These are phyloP conservation scores for Pseudopithomyces maydicus DNA, from an alignment of 2,329 filamentous ascomycete species.

Conservation along the genomic window DNA sequence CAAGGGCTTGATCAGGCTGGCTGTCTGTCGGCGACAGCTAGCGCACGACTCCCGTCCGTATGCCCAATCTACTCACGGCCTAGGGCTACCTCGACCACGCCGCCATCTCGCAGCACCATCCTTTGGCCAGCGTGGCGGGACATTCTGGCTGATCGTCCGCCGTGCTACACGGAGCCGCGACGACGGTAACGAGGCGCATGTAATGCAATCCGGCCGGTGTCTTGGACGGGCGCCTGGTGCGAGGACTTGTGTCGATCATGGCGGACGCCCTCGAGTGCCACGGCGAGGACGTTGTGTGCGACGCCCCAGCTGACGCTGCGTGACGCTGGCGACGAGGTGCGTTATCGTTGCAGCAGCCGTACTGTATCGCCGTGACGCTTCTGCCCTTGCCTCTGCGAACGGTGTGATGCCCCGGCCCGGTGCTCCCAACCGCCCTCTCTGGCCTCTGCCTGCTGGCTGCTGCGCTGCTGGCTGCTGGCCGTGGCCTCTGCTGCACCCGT, in stretches of 20 bases:
- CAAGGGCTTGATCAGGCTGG: conserved; percentile 10
- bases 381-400: conserved; percentile 1
- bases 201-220: conserved; percentile 17
- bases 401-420: not conserved
- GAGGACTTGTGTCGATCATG: conserved; percentile 18
- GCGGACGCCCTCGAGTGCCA: not conserved
- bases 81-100: conserved; percentile 20
- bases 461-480: too few species aligned
- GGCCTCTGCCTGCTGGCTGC: too few species aligned
- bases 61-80: conserved; percentile 23
- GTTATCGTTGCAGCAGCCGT: conserved; percentile 7
- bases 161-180: conserved; percentile 23
- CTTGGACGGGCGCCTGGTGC: conserved; percentile 15
- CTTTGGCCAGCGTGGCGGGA: conserved; percentile 35
- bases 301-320: not conserved
- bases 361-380: not conserved
- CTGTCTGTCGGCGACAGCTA: conserved; percentile 17
- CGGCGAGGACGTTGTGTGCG: conserved; percentile 6
- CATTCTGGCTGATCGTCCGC: conserved; percentile 17
- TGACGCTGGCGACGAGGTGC: conserved; percentile 9
- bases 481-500: too few species aligned
- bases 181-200: conserved; percentile 27
- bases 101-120: conserved; percentile 20
- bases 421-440: not conserved
- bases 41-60: conserved; percentile 25